Evolutionary conservation across 805 yeast species (phyloP), one percentile per base, ranked within the genome.

Genomic region (Candida nitratophila): DNA sequence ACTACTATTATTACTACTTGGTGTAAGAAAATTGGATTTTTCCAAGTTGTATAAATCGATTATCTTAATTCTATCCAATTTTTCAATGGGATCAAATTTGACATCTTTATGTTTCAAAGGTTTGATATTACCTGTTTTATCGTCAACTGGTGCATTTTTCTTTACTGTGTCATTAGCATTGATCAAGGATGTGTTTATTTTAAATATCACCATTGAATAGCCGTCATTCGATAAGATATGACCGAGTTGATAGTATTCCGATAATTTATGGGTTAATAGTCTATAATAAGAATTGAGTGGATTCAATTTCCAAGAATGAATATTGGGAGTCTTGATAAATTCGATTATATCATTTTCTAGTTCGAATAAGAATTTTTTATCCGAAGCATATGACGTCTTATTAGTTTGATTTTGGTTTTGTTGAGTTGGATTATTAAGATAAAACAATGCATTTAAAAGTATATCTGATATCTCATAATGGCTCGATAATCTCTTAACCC

Each of bases 251-350:
- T 82, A 81, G 56, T 81, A 82, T 33, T 79, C 83, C 4, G 89
- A 86, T 31, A 83, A 64, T 50, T 82, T 84, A 59, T 85, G 90
- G 0, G 83, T 72, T 43, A 85, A 61, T 39, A 85, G 64, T 50
- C 91, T 65, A 50, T 77, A 79, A 57, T 80, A 84, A 2, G 88
- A 80, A 58, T 84, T 84, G 72, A 79, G 73, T 7, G 84, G 76
- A 34, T 67, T 68, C 55, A 76, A 55, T 49, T 68, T 63, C 68
- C 65, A 53, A 27, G 73, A 60, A 56, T 69, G 50, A 60, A 69
- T 52, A 55, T 68, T 42, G 51, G 71, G 53, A 51, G 65, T 40
- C 8, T 65, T 52, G 32, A 77, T 66, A 51, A 80, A 77, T 21
- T 63, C 65, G 14, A 70, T 47, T 24, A 80, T 57, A 44, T 72